A percentile compares a stretch with the other conserved stretches of the same genome.
Evolutionary conservation across 2,329 filamentous ascomycete species (phyloP).

Genomic region (Paecilomyces fulvus): DNA sequence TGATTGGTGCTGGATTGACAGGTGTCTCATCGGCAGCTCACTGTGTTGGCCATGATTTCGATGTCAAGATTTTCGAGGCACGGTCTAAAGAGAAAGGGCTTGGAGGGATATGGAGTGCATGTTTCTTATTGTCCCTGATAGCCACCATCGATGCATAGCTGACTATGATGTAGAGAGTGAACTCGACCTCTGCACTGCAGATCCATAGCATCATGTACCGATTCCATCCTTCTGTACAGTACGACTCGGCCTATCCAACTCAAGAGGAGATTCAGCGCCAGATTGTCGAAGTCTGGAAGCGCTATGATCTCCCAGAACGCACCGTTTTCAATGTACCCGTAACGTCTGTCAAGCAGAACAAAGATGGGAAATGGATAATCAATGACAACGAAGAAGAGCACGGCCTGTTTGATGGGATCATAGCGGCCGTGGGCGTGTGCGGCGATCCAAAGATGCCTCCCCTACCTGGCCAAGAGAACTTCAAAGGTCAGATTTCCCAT

Average conservation of each 20-base stretch:
- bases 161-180: conserved; percentile 52
- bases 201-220: conserved; percentile 84
- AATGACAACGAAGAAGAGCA: conserved; percentile 55
- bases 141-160: neutral
- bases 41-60: conserved; percentile 77
- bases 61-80: conserved; percentile 70
- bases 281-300: conserved; percentile 63
- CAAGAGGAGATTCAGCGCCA: conserved; percentile 67
- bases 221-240: conserved; percentile 72
- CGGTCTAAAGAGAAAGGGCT: conserved; percentile 53
- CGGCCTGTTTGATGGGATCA: conserved; percentile 68
- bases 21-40: conserved; percentile 71
- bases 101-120: conserved; percentile 73
- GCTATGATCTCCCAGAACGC: conserved; percentile 60
- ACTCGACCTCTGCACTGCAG: conserved; percentile 72
- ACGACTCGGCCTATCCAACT: conserved; percentile 67
- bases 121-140: conserved; percentile 14
- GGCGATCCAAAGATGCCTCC: conserved; percentile 67
- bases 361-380: conserved; percentile 59
- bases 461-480: conserved; percentile 62
- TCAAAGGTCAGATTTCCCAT: conserved; percentile 65
- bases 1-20: conserved; percentile 66
- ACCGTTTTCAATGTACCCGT: conserved; percentile 66
- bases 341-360: conserved; percentile 60
- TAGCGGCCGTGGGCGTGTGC: conserved; percentile 72